Evolutionary conservation across 805 yeast genomes (phyloP).

Genomic region (Starmerella bacillaris): DNA sequence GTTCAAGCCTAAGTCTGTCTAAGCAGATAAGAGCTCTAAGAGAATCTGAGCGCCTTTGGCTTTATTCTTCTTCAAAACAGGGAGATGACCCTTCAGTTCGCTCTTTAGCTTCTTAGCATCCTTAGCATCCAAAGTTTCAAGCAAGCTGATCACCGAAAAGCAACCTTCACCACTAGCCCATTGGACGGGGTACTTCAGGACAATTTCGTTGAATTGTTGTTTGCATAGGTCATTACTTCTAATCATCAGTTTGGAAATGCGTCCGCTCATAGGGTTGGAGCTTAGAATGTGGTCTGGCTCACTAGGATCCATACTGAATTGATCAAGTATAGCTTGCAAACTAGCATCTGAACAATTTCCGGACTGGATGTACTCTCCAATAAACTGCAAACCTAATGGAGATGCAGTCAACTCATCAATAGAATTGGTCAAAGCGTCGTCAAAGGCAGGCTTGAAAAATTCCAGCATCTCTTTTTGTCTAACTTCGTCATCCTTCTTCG

Average conservation of each 20-base stretch:
- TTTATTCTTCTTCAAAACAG: conserved; percentile 16
- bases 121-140: conserved; percentile 34
- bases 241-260: conserved; percentile 15
- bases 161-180: conserved; percentile 66
- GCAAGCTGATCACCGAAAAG: conserved; percentile 65
- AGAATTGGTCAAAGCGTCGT: conserved; percentile 35
- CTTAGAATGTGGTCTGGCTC: conserved; percentile 47
- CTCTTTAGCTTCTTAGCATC: conserved; percentile 30
- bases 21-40: conserved; percentile 4
- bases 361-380: conserved; percentile 54
- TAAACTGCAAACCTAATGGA: conserved; percentile 58
- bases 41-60: conserved; percentile 24
- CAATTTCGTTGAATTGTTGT: conserved; percentile 31
- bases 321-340: conserved; percentile 27
- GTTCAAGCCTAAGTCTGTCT: too few relatives aligned
- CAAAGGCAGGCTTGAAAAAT: conserved; percentile 47
- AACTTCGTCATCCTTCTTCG: conserved; percentile 67
- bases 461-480: conserved; percentile 55
- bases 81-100: conserved; percentile 29
- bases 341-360: conserved; percentile 30
- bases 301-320: conserved; percentile 40
- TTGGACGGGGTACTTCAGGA: conserved; percentile 34
- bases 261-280: conserved; percentile 13
- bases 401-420: conserved; percentile 34
- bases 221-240: conserved; percentile 29